phyloP scores from a whole-genome alignment of 768 basidiomycete species.

The Dentipellis sp. region DNA sequence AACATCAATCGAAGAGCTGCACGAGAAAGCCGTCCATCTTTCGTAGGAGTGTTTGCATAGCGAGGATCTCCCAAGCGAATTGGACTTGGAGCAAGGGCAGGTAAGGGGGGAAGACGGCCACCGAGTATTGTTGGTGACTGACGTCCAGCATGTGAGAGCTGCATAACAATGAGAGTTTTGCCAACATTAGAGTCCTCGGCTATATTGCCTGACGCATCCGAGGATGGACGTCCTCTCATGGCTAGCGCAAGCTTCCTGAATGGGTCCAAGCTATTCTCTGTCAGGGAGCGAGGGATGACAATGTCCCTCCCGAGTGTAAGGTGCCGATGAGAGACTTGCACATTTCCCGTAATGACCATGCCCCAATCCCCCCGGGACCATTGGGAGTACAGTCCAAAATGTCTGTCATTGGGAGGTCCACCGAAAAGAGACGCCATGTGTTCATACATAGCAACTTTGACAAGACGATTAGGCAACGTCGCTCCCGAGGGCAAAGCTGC shows the following conservation, averaged over 20 bases:
- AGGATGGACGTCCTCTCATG: slow-evolving; percentile 26
- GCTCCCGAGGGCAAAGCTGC: slow-evolving; percentile 8
- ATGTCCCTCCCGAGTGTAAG: slow-evolving; percentile 68
- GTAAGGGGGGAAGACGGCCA: slow-evolving; percentile 48
- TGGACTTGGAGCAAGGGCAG: slow-evolving; percentile 67
- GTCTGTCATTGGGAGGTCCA: slow-evolving; percentile 61
- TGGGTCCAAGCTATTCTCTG: slow-evolving; percentile 34
- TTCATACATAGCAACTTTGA: slow-evolving; percentile 86
- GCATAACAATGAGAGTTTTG: slow-evolving; percentile 41
- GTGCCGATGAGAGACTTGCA: slow-evolving; percentile 57
- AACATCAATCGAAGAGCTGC: slow-evolving; percentile 43
- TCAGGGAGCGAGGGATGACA: slow-evolving; percentile 39
- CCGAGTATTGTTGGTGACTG: slow-evolving; percentile 72
- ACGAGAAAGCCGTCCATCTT: slow-evolving; percentile 22
- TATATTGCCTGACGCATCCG: not conserved
- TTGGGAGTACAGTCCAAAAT: slow-evolving; percentile 55
- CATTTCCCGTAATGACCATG: slow-evolving; percentile 82
- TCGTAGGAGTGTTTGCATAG: not conserved
- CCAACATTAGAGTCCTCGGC: not conserved
- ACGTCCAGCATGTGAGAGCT: slow-evolving; percentile 75
- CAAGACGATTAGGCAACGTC: slow-evolving; percentile 10
- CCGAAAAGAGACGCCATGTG: slow-evolving; percentile 58
- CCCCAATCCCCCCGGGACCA: slow-evolving; percentile 82
- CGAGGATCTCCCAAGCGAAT: slow-evolving; percentile 33
- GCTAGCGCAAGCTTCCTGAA: slow-evolving; percentile 40